Evolutionary conservation across 1,284 basidiomycete genomes (phyloP).

Genomic region (Bondarzewia mesenterica): DNA sequence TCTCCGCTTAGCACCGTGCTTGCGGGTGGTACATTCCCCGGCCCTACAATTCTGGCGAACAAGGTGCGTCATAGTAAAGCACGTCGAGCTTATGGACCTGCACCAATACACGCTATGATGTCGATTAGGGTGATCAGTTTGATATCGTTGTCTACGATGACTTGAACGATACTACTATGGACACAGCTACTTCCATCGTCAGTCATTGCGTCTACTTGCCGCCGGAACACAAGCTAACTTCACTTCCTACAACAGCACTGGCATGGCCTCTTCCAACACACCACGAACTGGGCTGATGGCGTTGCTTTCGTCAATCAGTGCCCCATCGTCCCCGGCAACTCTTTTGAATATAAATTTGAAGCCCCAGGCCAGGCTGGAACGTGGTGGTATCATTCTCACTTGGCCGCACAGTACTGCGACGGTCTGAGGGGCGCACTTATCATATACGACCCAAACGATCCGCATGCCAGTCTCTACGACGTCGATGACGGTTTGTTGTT

Average conservation of each 20-base stretch:
- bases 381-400: slow-evolving; percentile 30
- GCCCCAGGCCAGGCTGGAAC: slow-evolving; percentile 21
- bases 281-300: slow-evolving; percentile 19
- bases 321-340: slow-evolving; percentile 29
- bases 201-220: slow-evolving; percentile 3
- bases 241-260: slow-evolving; percentile 23
- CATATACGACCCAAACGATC: slow-evolving; percentile 2
- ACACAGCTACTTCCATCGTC: slow-evolving; percentile 25
- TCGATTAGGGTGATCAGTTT: slow-evolving; percentile 19
- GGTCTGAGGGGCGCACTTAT: slow-evolving; percentile 14
- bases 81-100: not conserved
- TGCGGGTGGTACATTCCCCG: slow-evolving; percentile 20
- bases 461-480: slow-evolving; percentile 3
- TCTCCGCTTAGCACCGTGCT: slow-evolving; percentile 17
- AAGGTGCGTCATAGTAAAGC: slow-evolving; percentile 14
- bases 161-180: slow-evolving; percentile 23
- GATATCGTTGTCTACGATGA: slow-evolving; percentile 24
- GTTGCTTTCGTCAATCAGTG: slow-evolving; percentile 37
- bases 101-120: not conserved
- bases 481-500: slow-evolving; percentile 5
- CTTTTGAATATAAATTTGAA: slow-evolving; percentile 14
- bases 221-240: not conserved
- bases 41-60: slow-evolving; percentile 17
- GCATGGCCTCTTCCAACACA: slow-evolving; percentile 27
- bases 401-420: slow-evolving; percentile 28